Evolutionary conservation across 768 basidiomycete genomes (phyloP).

Genomic region (Trametes coccinea): DNA sequence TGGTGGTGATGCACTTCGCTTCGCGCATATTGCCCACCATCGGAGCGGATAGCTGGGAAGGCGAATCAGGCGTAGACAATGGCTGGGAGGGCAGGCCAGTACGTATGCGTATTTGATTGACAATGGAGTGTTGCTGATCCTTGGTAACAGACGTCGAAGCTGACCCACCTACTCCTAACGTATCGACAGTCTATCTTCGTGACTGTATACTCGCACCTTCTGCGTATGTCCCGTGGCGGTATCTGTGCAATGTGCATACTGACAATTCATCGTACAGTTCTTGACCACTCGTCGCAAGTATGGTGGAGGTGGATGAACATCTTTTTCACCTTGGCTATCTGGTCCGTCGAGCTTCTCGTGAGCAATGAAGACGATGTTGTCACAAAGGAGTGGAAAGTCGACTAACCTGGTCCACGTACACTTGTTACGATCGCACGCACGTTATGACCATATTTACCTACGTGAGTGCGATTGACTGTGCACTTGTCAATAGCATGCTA

Average conservation of each 20-base stretch:
- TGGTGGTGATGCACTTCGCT: conserved; percentile 79
- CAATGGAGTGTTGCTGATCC: background rate
- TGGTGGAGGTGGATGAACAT: conserved; percentile 95
- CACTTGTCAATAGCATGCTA: background rate
- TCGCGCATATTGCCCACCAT: conserved; percentile 84
- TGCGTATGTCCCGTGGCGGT: conserved; percentile 52
- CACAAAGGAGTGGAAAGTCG: conserved; percentile 78
- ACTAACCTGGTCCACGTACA: conserved; percentile 38
- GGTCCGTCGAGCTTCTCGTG: conserved; percentile 81
- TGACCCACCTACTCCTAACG: conserved; percentile 73
- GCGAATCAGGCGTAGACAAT: conserved; percentile 59
- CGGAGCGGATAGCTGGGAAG: conserved; percentile 78
- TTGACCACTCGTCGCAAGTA: conserved; percentile 87
- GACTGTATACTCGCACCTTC: conserved; percentile 83
- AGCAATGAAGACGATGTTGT: conserved; percentile 63
- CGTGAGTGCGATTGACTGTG: background rate
- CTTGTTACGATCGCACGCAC: background rate
- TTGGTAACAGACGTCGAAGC: conserved; percentile 65
- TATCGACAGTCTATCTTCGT: conserved; percentile 85
- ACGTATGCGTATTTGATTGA: conserved; percentile 25
- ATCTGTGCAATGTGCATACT: background rate
- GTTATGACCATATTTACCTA: background rate
- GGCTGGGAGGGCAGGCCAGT: conserved; percentile 79
- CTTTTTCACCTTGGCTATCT: conserved; percentile 80
- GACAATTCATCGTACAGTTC: conserved; percentile 39